phyloP scores from a whole-genome alignment of 2,329 filamentous ascomycete genomes.

The Fusarium burgessii region DNA sequence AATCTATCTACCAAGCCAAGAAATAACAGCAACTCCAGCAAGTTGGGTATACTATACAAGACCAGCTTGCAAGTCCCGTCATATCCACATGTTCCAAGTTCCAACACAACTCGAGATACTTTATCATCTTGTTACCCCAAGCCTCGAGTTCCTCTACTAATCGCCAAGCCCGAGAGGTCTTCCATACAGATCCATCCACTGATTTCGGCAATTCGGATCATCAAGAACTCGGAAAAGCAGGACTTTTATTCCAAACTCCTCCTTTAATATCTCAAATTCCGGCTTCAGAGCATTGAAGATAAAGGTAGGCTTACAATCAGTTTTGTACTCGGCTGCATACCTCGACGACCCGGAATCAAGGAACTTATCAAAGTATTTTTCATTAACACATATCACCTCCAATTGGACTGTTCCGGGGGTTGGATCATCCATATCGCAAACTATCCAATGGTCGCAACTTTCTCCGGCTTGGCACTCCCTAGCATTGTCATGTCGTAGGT shows the following conservation, averaged over 20 bases:
- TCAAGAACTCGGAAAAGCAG: neutral
- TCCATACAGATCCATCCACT: neutral
- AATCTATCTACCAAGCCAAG: no score
- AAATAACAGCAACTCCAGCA: neutral
- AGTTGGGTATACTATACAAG: fast-evolving
- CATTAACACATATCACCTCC: neutral
- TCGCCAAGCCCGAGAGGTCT: neutral
- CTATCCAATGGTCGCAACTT: neutral
- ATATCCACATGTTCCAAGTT: no score
- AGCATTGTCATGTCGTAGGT: neutral
- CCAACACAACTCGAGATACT: no score
- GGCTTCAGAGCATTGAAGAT: neutral
- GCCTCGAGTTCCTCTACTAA: neutral
- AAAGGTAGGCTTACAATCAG: neutral
- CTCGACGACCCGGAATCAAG: neutral
- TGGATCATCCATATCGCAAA: neutral
- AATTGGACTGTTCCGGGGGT: neutral
- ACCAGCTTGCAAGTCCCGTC: fast-evolving
- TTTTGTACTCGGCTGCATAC: neutral
- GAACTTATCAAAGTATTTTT: no score
- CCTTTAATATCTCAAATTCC: neutral
- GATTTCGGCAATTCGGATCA: neutral
- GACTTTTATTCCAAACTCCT: neutral
- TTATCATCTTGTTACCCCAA: no score
- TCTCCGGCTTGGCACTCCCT: neutral